phyloP scores from a whole-genome alignment of 2,329 filamentous ascomycete species.

The Periconia digitata region DNA sequence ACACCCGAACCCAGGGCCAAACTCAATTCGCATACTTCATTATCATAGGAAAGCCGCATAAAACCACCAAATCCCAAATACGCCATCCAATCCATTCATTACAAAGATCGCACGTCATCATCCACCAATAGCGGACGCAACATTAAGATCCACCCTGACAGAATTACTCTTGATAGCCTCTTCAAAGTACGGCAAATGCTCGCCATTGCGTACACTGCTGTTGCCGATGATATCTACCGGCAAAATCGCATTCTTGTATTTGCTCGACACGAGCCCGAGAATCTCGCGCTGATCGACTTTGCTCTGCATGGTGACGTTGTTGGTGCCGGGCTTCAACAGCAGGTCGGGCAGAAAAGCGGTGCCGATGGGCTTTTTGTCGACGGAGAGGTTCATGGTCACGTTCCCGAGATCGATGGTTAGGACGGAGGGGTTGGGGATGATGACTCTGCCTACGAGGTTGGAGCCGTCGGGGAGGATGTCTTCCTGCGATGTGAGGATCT shows the following conservation, averaged over 20 bases:
- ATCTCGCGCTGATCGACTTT: constrained; percentile 55
- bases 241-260: constrained; percentile 58
- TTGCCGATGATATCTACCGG: constrained; percentile 59
- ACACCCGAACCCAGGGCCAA: too few species aligned
- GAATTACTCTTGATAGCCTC: constrained; percentile 56
- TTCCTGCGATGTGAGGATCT: constrained; percentile 47
- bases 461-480: constrained; percentile 46
- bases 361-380: constrained; percentile 57
- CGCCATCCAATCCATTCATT: too few species aligned
- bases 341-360: constrained; percentile 61
- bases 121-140: constrained; percentile 34
- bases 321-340: constrained; percentile 59
- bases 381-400: constrained; percentile 61
- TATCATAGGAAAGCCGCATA: too few species aligned
- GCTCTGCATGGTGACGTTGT: constrained; percentile 58
- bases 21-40: too few species aligned
- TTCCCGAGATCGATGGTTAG: constrained; percentile 70
- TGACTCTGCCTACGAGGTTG: constrained; percentile 63
- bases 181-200: constrained; percentile 59
- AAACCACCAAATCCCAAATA: neutral
- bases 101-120: too few species aligned
- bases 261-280: constrained; percentile 46
- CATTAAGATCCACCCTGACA: constrained; percentile 56
- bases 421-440: constrained; percentile 65
- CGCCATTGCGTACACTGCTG: constrained; percentile 49